A percentile compares a stretch with the other conserved stretches of the same genome.
Conservation (phyloP, 129 eudicot genomes). For the Flaveria brownii region DNA sequence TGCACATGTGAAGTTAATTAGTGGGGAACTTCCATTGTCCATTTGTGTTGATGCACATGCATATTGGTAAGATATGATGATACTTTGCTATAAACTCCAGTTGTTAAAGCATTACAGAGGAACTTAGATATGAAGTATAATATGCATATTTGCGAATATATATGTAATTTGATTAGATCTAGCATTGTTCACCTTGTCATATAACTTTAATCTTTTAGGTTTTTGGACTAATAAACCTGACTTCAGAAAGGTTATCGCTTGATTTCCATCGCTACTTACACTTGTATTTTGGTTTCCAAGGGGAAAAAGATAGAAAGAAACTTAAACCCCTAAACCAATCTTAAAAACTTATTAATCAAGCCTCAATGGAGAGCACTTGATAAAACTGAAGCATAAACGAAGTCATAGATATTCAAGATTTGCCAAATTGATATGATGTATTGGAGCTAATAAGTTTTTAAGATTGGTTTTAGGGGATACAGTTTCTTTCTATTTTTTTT, state of each 20-base stretch:
- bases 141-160: neutral
- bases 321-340: neutral
- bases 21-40: neutral
- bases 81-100: neutral
- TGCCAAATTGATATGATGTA: neutral
- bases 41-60: neutral
- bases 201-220: neutral
- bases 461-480: no score
- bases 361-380: no score
- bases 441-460: neutral
- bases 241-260: neutral
- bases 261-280: neutral
- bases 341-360: neutral
- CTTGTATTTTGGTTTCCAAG: neutral
- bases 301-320: neutral
- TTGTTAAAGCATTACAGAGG: neutral
- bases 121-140: neutral
- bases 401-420: neutral
- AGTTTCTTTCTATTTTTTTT: no score
- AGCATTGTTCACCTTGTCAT: neutral
- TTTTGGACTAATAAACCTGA: neutral
- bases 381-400: no score
- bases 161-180: neutral
- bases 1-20: no score
- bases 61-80: neutral